Base-by-base conservation (phyloP, 2,329 filamentous ascomycete species). In the Fusarium luffae region DNA sequence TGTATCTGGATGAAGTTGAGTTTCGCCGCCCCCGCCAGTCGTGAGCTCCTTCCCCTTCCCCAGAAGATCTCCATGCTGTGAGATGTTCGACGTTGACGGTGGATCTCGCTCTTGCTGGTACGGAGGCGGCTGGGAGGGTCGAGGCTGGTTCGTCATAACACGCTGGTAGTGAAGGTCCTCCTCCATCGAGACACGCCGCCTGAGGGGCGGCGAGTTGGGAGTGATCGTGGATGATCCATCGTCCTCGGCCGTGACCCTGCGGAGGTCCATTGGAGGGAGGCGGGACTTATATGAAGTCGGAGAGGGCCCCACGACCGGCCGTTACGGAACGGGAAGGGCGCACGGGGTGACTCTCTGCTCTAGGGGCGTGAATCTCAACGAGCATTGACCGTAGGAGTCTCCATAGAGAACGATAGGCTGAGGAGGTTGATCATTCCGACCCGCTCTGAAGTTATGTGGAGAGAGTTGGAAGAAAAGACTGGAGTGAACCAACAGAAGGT, bases 91-190 rank as follows among this genome's bases (percentile, higher is more conserved):
- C 37, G 32, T 66, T 55, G 65, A 59, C 37, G 62, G 55, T 27
- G 62, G 62, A 55, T 66, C 62, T 66, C 63, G 63, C 62, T 75
- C 70, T 69, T 75, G 73, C 73, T 82, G 78, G 71, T 86, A 86
- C 18, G 82, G 80, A 46, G 84, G 84, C 61, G 84, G 84, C 68
- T 82, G 81, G 52, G 82, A 82, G 23, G 82, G 82, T 70, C 82
- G 83, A 68, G 79, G 77, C n/a, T 78, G 75, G 47, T 77, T 79
- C 34, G 81, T 85, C 83, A 87, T 85, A 75, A 86, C 78, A 70
- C 82, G 80, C 58, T 85, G 83, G 73, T 87, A 87, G 72, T 83
- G 82, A 73, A 84, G 78, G 73, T 87, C 85, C 79, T 87, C 84
- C 76, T 87, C 85, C 79, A 86, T 85, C 51, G 85, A 87, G 73